Evolutionary conservation across 306 rosid genomes (phyloP), one percentile per base, ranked within the genome.

Genomic region (Dalbergia cochinchinensis): DNA sequence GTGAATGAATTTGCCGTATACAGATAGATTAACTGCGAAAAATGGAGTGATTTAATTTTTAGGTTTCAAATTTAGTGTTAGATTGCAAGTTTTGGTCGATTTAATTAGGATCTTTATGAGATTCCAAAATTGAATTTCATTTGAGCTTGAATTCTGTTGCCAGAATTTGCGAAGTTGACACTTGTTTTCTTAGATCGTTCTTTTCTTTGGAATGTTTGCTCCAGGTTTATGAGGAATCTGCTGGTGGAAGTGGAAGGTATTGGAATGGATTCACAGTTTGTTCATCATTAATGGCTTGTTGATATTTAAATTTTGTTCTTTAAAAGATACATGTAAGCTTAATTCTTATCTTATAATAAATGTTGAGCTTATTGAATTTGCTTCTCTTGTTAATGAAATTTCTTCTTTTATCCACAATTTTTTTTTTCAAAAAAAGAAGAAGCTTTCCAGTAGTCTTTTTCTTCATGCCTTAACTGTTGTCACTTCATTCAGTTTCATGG

Each of bases 221-320:
- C 48, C 87, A 94, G 98, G 96, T 69, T 61, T 8, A 37, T 51
- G 85, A 89, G 74, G 82, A 78, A 76, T 88, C 86, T 79, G 79
- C 84, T 9, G 89, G 59, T 89, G 85, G 77, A 73, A 89, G 59
- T 89, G 83, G 77, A 73, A 89, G 97, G 98, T 94, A 88, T 69
- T 47, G 67, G 57, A 65, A 45, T 54, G 12, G 70, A 65, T 63
- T 57, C 42, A 12, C 48, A 62, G 47, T 74, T 78, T 80, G 18
- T 61, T 75, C 34, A 7, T 55, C 71, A 55, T 41, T 45, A 42
- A 61, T 66, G 65, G 11, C 45, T 66, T 54, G 26, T 33, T 60
- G 61, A 13, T 74, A 33, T 75, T 33, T 70, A 75, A 67, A 44
- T 42, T 37, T 34, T 58, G 45, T 55, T 66, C 34, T 14, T 16